Evolutionary conservation across 441 rosid species (phyloP).

Genomic region (Kokia cookei): DNA sequence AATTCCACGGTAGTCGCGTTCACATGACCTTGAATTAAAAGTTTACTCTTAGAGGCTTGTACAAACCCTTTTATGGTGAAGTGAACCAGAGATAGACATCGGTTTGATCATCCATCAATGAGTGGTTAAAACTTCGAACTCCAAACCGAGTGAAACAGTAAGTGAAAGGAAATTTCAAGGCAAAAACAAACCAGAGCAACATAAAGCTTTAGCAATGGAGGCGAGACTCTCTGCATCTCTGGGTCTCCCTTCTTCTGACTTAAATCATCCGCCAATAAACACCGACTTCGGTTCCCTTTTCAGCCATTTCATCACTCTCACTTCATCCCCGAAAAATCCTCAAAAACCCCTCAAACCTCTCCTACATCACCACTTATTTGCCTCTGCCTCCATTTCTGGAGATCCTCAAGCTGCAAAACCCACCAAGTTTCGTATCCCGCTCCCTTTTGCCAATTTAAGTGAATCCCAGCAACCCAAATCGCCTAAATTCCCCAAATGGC

Average conservation of each 20-base stretch:
- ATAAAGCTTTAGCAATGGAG: background rate
- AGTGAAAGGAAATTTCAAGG: background rate
- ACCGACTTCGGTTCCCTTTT: background rate
- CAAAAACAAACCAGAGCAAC: too few species aligned
- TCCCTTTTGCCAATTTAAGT: slow-evolving; percentile 25
- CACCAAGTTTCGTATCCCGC: slow-evolving; percentile 10
- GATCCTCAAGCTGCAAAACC: background rate
- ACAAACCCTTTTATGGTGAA: too few species aligned
- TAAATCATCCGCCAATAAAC: background rate
- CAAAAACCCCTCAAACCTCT: background rate
- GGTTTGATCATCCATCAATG: background rate
- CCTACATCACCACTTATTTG: background rate
- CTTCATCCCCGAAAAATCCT: background rate
- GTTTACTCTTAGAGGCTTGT: too few species aligned
- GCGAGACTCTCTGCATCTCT: background rate
- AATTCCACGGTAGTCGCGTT: too few species aligned
- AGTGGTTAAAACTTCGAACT: background rate
- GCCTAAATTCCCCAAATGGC: slow-evolving; percentile 32
- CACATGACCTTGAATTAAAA: too few species aligned
- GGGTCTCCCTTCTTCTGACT: background rate
- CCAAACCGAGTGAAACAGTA: background rate
- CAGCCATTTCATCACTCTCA: slow-evolving; percentile 2
- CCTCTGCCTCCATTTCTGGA: background rate
- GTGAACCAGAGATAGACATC: background rate
- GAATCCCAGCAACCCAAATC: slow-evolving; percentile 13